A percentile compares a stretch with the other conserved stretches of the same genome.
phyloP scores from a whole-genome alignment of 129 eudicot species.

The Heracleum sosnowskyi region DNA sequence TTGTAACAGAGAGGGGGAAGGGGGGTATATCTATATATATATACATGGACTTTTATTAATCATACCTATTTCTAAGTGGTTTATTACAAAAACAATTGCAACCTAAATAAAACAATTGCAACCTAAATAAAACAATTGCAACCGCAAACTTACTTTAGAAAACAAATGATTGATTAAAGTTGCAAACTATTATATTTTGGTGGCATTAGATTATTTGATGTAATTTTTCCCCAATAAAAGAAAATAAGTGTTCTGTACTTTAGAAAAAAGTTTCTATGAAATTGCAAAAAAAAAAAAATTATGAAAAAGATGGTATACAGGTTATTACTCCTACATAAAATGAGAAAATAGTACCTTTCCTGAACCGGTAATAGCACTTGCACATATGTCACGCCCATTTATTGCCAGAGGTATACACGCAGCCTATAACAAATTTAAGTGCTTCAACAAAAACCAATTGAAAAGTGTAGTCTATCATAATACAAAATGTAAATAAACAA shows the following conservation, averaged over 20 bases:
- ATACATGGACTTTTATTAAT: not conserved
- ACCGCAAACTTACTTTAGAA: not conserved
- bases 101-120: not conserved
- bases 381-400: conserved; percentile 92
- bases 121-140: not conserved
- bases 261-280: not conserved
- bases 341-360: conserved; percentile 63
- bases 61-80: not conserved
- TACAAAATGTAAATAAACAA: not conserved
- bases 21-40: too few species aligned
- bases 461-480: not conserved
- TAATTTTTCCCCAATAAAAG: not conserved
- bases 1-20: not conserved
- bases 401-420: conserved; percentile 93
- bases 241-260: not conserved
- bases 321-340: not conserved
- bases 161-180: not conserved
- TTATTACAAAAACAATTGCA: not conserved
- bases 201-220: not conserved
- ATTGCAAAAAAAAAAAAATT: not conserved
- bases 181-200: not conserved
- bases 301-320: not conserved
- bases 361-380: conserved; percentile 92
- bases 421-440: conserved; percentile 45
- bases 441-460: not conserved